Conservation (phyloP, 331 rosid genomes). For the Malus hybrid region DNA sequence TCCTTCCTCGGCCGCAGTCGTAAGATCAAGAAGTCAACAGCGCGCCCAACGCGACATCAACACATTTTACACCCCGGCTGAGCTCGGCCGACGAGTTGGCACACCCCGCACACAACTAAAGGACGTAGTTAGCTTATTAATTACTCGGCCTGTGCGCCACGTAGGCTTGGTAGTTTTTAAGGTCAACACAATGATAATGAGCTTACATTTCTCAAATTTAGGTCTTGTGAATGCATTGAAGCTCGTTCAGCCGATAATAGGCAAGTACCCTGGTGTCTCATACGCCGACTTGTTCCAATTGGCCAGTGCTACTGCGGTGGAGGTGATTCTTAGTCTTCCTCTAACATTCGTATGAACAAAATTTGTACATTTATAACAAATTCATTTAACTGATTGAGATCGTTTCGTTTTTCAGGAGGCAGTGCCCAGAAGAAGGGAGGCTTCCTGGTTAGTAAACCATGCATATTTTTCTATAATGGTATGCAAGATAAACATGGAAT, state of each 20-base stretch:
- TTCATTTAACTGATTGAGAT: conserved; percentile 6
- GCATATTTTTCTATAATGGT: not conserved
- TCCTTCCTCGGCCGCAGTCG: too few species aligned
- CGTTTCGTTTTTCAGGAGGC: conserved; percentile 57
- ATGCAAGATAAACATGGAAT: not conserved
- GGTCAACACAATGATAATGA: not conserved
- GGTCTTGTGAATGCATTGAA: conserved; percentile 94
- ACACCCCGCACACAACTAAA: too few species aligned
- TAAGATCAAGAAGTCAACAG: too few species aligned
- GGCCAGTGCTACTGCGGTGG: conserved; percentile 93
- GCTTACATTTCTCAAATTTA: conserved; percentile 18
- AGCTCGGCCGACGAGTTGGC: too few species aligned
- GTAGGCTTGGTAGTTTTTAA: too few species aligned
- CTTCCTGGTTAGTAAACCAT: conserved; percentile 68
- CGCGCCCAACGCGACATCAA: too few species aligned
- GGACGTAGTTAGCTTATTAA: too few species aligned
- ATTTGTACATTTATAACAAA: not conserved
- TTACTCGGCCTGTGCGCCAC: too few species aligned
- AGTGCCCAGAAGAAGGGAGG: conserved; percentile 95
- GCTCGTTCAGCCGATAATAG: conserved; percentile 89
- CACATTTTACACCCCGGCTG: too few species aligned
- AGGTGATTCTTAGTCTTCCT: conserved; percentile 39
- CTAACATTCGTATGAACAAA: not conserved
- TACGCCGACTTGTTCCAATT: conserved; percentile 96
- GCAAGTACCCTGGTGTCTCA: conserved; percentile 76